Conservation (phyloP, 2,329 filamentous ascomycete species). For the Stemphylium vesicarium region DNA sequence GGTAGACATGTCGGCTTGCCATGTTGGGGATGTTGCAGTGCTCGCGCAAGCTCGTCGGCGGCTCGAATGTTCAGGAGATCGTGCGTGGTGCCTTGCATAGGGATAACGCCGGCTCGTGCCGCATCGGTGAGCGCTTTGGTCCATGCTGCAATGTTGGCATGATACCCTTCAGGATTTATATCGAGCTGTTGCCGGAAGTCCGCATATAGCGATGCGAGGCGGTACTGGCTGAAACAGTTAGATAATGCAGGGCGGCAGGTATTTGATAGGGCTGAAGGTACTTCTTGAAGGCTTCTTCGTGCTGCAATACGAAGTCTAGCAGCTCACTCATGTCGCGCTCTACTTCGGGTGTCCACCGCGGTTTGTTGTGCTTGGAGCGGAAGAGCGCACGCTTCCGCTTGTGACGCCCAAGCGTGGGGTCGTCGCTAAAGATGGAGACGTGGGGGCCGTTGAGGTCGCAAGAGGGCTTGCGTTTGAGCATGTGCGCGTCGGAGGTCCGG, state of each 20-base stretch:
- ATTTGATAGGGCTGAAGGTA: conserved; percentile 21
- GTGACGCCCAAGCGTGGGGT: conserved; percentile 24
- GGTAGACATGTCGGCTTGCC: conserved; percentile 83
- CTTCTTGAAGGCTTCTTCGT: conserved; percentile 59
- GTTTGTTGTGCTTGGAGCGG: conserved; percentile 26
- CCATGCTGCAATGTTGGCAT: conserved; percentile 82
- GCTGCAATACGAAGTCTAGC: conserved; percentile 62
- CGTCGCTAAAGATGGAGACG: conserved; percentile 30
- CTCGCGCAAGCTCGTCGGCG: conserved; percentile 69
- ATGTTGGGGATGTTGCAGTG: conserved; percentile 77
- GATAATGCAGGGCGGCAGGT: conserved; percentile 1
- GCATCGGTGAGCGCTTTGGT: conserved; percentile 74
- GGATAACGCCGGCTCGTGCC: conserved; percentile 66
- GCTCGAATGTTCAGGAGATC: conserved; percentile 60
- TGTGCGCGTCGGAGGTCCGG: conserved; percentile 10
- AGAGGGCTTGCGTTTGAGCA: conserved; percentile 36
- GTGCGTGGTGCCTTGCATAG: conserved; percentile 47
- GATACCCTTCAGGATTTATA: conserved; percentile 84
- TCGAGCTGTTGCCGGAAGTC: conserved; percentile 78
- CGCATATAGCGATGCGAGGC: conserved; percentile 85
- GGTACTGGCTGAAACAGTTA: conserved; percentile 61
- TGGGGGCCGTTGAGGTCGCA: conserved; percentile 22
- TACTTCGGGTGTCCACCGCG: conserved; percentile 22
- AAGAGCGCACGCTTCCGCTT: conserved; percentile 32
- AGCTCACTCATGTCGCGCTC: conserved; percentile 67